These are phyloP conservation scores for Osmanthus fragrans DNA, from an alignment of 257 asterid species.

Conservation along the genomic window DNA sequence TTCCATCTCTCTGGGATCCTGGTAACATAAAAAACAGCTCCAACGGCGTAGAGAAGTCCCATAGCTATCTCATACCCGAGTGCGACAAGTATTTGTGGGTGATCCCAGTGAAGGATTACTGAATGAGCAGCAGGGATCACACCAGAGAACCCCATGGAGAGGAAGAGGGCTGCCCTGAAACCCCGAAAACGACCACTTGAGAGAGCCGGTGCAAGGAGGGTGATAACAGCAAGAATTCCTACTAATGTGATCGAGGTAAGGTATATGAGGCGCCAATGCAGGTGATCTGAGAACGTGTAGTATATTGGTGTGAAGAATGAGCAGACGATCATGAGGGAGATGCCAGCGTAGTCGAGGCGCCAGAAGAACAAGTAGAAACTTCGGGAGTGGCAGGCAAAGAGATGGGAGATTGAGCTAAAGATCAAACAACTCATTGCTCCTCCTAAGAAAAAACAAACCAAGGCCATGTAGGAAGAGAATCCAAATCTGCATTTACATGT, in stretches of 20 bases:
- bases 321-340: conserved; percentile 77
- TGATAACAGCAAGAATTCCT: conserved; percentile 54
- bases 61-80: conserved; percentile 68
- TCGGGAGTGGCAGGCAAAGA: conserved; percentile 83
- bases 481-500: conserved; percentile 25
- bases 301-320: conserved; percentile 85
- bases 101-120: conserved; percentile 50
- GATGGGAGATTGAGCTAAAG: conserved; percentile 78
- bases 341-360: conserved; percentile 92
- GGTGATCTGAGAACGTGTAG: conserved; percentile 69
- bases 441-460: conserved; percentile 83
- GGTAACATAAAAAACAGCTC: conserved; percentile 65
- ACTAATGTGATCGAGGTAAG: conserved; percentile 57
- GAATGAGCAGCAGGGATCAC: conserved; percentile 85
- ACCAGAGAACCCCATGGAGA: conserved; percentile 88
- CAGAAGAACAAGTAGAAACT: conserved; percentile 80
- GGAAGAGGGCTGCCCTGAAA: conserved; percentile 69
- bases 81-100: conserved; percentile 48
- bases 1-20: conserved; percentile 88
- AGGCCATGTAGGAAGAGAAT: conserved; percentile 69
- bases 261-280: conserved; percentile 56
- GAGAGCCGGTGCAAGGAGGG: conserved; percentile 73
- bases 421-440: conserved; percentile 87
- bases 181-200: conserved; percentile 58
- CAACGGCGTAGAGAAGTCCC: conserved; percentile 74